Evolutionary conservation across 1,139 yeast genomes (phyloP), one percentile per base, ranked within the genome.

Genomic region (Protomyces inouyei): DNA sequence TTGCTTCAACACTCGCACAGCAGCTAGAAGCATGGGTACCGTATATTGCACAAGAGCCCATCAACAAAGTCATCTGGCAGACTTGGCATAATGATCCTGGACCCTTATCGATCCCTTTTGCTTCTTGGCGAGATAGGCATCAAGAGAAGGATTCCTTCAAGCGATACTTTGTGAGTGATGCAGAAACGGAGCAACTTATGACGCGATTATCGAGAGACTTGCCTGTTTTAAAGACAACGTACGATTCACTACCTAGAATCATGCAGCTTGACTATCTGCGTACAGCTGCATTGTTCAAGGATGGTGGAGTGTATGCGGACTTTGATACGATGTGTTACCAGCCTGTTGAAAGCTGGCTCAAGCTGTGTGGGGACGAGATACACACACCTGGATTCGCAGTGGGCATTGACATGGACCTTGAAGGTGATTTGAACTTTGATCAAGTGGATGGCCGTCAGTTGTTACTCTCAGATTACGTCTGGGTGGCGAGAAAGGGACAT

Each of bases 241-340:
- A 87, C 75, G 81, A 82, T 61, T 71, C 83, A 25, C 79, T 92
- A 84, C 98, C 98, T 1, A 81, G 82, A 54, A 88, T 90, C 64
- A 77, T 92, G 67, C 86, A 87, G 73, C 96, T 96, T 10, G 98
- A 92, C 76, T 92, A 92, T 72, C 88, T 93, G 79, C 78, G 97
- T 67, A 93, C 92, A 74, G 79, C 93, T 71, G 85, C 92, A 61
- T 76, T 92, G 48, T 86, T 81, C 72, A 97, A 97, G n/a, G 81
- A 92, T 66, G 98, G 98, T 37, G 98, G 98, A 1, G 87, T 90
- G 2, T 92, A 92, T 73, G 82, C 95, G 0, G 98, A 92, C 73
- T 87, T 92, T 60, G 98, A 93, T 73, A 93, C 98, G 0, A 72
- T 36, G 36, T 59, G 63, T 32, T 52, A 59, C 45, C 21, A 43